A percentile compares a stretch with the other conserved stretches of the same genome.
These are phyloP conservation scores for Parastagonospora nodorum DNA, from an alignment of 2,329 filamentous ascomycete genomes.

Conservation along the genomic window DNA sequence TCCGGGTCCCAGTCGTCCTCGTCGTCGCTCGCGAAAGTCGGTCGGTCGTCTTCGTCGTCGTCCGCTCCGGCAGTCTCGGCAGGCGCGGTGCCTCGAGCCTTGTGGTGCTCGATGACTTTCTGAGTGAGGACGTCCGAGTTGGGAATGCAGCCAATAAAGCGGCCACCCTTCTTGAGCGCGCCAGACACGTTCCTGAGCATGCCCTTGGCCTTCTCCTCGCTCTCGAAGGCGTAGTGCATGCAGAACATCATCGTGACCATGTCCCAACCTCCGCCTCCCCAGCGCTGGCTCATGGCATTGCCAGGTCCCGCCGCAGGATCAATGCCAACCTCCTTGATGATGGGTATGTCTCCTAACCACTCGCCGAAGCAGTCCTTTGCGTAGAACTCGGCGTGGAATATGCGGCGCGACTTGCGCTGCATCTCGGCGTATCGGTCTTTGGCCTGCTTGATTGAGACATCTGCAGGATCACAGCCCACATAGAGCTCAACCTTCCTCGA, in stretches of 20 bases:
- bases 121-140: conserved; percentile 89
- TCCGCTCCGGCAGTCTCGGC: conserved; percentile 40
- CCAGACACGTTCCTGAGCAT: conserved; percentile 95
- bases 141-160: conserved; percentile 95
- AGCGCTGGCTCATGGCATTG: conserved; percentile 64
- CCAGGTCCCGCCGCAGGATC: conserved; percentile 70
- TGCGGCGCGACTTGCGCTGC: conserved; percentile 61
- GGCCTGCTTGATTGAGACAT: conserved; percentile 90
- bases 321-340: conserved; percentile 86
- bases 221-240: conserved; percentile 98
- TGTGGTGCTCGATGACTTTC: conserved; percentile 78
- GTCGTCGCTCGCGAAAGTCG: conserved; percentile 44
- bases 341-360: conserved; percentile 77
- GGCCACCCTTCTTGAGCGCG: conserved; percentile 87
- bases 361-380: conserved; percentile 93
- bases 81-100: conserved; percentile 48
- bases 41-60: conserved; percentile 40
- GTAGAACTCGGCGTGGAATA: conserved; percentile 87
- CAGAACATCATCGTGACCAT: conserved; percentile 99
- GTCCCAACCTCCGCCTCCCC: conserved; percentile 80
- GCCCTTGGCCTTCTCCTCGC: conserved; percentile 81
- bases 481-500: conserved; percentile 90
- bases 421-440: conserved; percentile 80
- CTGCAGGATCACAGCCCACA: conserved; percentile 90
- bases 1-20: conserved; percentile 53